These are phyloP conservation scores for Marchantia polymorpha DNA, from an alignment of 225 moss, liverwort and hornwort genomes.

Conservation along the genomic window DNA sequence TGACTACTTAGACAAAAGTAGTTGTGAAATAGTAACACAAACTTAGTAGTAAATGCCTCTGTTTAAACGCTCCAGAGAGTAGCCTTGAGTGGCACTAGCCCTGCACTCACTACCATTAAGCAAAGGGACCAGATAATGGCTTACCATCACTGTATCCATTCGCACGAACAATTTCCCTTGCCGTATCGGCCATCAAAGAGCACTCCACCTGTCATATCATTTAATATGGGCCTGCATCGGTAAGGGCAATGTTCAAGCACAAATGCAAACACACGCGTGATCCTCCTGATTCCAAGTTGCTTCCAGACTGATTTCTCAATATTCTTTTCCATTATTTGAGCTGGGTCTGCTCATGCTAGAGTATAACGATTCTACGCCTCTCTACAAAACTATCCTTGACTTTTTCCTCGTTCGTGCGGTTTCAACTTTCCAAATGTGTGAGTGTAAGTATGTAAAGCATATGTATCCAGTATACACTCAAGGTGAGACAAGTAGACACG, in stretches of 20 bases:
- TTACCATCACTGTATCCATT: slow-evolving; percentile 98
- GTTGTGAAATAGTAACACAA: too few relatives aligned
- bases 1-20: too few relatives aligned
- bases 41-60: too few relatives aligned
- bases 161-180: slow-evolving; percentile 79
- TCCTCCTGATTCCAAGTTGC: not conserved
- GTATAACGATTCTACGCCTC: not conserved
- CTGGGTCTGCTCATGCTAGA: not conserved
- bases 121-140: slow-evolving; percentile 32
- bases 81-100: not conserved
- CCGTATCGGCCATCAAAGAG: slow-evolving; percentile 97
- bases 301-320: not conserved
- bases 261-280: slow-evolving; percentile 29
- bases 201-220: slow-evolving; percentile 93
- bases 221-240: slow-evolving; percentile 72
- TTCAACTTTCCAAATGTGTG: not conserved
- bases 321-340: too few relatives aligned
- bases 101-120: not conserved
- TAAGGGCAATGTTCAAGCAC: slow-evolving; percentile 83
- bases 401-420: not conserved
- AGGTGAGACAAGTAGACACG: slow-evolving; percentile 5
- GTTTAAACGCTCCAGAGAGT: too few relatives aligned
- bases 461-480: not conserved
- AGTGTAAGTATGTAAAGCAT: not conserved
- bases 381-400: not conserved